phyloP scores from a whole-genome alignment of 495 filamentous ascomycete species.

The Aspergillus indologenus region DNA sequence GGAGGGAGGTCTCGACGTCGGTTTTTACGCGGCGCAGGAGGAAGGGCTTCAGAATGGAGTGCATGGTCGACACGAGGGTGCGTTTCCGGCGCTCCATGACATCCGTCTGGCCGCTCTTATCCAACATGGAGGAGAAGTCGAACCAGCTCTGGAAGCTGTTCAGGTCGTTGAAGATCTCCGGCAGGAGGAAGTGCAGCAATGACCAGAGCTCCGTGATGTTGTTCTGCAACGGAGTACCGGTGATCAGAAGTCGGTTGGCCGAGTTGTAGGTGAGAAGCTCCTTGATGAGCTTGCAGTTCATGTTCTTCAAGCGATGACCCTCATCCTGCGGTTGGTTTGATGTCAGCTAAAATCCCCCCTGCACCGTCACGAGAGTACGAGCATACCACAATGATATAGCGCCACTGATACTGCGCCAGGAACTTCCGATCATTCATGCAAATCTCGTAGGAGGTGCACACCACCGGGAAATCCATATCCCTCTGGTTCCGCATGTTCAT shows the following conservation, averaged over 20 bases:
- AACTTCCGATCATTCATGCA: constrained; percentile 84
- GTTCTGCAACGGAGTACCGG: constrained; percentile 93
- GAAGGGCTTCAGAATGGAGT: constrained; percentile 89
- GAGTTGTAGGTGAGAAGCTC: constrained; percentile 85
- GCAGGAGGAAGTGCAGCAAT: constrained; percentile 86
- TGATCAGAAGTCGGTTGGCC: constrained; percentile 86
- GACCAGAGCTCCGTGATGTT: constrained; percentile 96
- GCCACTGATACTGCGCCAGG: constrained; percentile 81
- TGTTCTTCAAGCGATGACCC: constrained; percentile 95
- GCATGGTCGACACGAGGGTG: constrained; percentile 82
- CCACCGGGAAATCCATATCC: constrained; percentile 73
- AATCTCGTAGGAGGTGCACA: constrained; percentile 94
- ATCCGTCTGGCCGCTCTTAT: constrained; percentile 65
- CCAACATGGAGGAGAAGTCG: constrained; percentile 85
- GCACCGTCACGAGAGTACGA: not conserved
- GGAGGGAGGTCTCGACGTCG: constrained; percentile 85
- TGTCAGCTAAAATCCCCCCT: constrained; percentile 3
- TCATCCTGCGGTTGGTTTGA: constrained; percentile 60
- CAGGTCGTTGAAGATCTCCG: constrained; percentile 85
- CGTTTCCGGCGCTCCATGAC: constrained; percentile 58
- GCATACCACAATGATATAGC: constrained; percentile 90
- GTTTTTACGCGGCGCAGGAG: constrained; percentile 85
- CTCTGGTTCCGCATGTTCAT: constrained; percentile 60
- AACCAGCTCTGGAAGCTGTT: constrained; percentile 93
- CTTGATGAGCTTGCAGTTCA: constrained; percentile 86